These are phyloP conservation scores for Acanthamoeba healyi DNA, from an alignment of 208 protist species.

Conservation along the genomic window DNA sequence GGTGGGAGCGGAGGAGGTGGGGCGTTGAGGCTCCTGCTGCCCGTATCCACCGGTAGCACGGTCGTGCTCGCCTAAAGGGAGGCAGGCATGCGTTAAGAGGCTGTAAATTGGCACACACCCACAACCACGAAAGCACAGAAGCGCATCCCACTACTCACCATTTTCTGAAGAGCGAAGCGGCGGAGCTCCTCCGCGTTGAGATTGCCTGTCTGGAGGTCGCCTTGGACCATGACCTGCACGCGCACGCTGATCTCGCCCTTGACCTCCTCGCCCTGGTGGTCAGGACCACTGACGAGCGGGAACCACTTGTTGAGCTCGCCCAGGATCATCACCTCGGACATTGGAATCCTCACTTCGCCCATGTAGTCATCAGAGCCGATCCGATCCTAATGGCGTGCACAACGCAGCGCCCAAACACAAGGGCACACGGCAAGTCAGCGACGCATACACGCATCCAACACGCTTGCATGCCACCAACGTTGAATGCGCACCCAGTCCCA, in stretches of 20 bases:
- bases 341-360: neutral
- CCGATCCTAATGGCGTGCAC: no score
- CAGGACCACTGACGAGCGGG: neutral
- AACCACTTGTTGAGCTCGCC: neutral
- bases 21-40: neutral
- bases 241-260: neutral
- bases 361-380: conserved; percentile 2
- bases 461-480: no score
- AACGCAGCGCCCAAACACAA: no score
- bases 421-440: no score
- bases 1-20: neutral
- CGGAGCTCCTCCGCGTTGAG: conserved; percentile 1
- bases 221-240: neutral
- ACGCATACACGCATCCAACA: no score
- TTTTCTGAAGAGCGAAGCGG: neutral
- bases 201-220: neutral
- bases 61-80: neutral
- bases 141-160: no score
- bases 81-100: no score
- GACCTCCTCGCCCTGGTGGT: neutral
- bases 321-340: neutral
- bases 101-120: no score
- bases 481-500: no score
- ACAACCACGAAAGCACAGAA: no score
- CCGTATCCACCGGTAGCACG: neutral